Evolutionary conservation across 2,329 filamentous ascomycete species (phyloP), one percentile per base, ranked within the genome.

Genomic region (Coniochaeta ligniaria): DNA sequence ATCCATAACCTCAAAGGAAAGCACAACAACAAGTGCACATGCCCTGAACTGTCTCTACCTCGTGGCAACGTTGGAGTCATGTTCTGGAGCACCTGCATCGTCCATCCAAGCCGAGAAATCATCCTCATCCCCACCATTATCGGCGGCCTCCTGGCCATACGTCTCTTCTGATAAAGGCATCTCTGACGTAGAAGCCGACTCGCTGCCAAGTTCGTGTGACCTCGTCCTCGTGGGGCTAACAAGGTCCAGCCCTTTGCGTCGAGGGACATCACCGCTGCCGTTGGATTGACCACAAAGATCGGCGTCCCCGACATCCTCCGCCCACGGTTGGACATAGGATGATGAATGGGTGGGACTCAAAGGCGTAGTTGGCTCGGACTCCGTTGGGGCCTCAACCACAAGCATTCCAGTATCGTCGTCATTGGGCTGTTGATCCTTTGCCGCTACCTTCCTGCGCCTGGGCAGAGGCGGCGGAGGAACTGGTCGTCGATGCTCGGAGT

Each of bases 351-450:
- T 71, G 22, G 79, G 79, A 8, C 68, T 71, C 6, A 74, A 65
- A 1, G 84, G 83, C 6, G 82, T 83, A 2, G 75, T 75, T 1
- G 84, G 83, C 62, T 84, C 80, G 4, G 85, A 89, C 63, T 89
- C 86, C 12, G 76, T 75, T 0, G 87, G 87, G 1, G 86, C 87
- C 61, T 83, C 82, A 14, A 90, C 85, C 17, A 91, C 82, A 5
- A 90, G 76, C 45, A 90, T 71, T 9, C 76, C 78, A 61, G 35
- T 38, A 17, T 87, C 82, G 7, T 87, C 82, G 6, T 80, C 70
- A 8, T 72, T 68, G 28, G 69, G 69, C 11, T 75, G 73, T 6
- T 69, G 66, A 12, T 74, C 70, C 16, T 77, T 61, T 16, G 16
- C 47, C 2, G 63, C 68, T 38, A 71, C 71, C 35, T 76, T 72